Evolutionary conservation across 1,284 basidiomycete species (phyloP).

Genomic region (Veloboletus limbatus): DNA sequence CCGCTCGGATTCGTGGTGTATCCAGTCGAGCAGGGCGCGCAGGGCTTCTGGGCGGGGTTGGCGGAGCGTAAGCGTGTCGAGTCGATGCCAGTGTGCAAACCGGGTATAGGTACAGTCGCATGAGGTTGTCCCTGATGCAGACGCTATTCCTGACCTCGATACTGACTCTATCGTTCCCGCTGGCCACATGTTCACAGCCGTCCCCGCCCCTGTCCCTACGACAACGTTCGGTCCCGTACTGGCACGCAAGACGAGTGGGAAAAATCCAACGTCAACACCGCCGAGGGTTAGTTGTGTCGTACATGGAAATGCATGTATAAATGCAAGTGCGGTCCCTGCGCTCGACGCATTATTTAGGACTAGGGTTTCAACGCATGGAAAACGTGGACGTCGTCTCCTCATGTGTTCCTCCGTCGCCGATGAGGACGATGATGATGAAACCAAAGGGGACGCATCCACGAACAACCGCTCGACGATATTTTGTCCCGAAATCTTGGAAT

Average conservation of each 20-base stretch:
- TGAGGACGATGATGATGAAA: not conserved
- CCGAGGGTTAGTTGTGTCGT: conserved; percentile 24
- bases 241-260: conserved; percentile 16
- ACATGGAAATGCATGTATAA: conserved; percentile 28
- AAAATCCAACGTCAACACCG: conserved; percentile 27
- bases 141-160: not conserved
- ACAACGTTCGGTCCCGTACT: not conserved
- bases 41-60: conserved; percentile 25
- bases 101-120: not conserved
- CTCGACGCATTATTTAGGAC: conserved; percentile 30
- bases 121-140: not conserved
- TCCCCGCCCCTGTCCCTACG: not conserved
- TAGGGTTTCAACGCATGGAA: conserved; percentile 26
- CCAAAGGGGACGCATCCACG: conserved; percentile 8
- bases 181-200: conserved; percentile 4
- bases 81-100: conserved; percentile 14
- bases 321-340: conserved; percentile 21
- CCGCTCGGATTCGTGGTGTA: conserved; percentile 14
- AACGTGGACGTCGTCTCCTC: conserved; percentile 20
- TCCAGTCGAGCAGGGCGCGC: conserved; percentile 22
- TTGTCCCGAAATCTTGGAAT: conserved; percentile 29
- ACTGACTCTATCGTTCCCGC: not conserved
- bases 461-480: conserved; percentile 24
- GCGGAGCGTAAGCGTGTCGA: conserved; percentile 22
- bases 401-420: not conserved